These are phyloP conservation scores for Dictyophora rubrovolvata DNA, from an alignment of 768 basidiomycete genomes.

Conservation along the genomic window DNA sequence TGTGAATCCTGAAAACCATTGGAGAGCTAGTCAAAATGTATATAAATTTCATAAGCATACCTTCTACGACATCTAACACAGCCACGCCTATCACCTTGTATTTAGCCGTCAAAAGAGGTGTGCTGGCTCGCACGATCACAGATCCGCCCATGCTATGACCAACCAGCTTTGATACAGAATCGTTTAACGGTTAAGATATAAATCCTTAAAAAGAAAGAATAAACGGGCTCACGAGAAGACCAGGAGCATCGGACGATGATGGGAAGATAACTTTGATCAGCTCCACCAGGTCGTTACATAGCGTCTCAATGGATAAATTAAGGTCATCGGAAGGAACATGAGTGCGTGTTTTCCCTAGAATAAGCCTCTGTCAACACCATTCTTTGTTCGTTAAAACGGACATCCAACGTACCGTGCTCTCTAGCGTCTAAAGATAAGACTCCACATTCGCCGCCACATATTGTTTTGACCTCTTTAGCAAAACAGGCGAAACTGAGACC, in stretches of 20 bases:
- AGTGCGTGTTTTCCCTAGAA: constrained; percentile 54
- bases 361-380: neutral
- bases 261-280: constrained; percentile 64
- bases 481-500: constrained; percentile 85
- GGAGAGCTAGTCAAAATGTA: neutral
- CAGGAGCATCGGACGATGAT: constrained; percentile 50
- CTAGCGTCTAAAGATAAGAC: constrained; percentile 76
- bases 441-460: constrained; percentile 64
- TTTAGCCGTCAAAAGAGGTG: constrained; percentile 51
- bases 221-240: constrained; percentile 54
- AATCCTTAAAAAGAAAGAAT: neutral
- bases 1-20: constrained; percentile 57
- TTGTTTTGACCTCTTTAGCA: constrained; percentile 62
- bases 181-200: constrained; percentile 3
- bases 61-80: constrained; percentile 86
- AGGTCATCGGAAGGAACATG: constrained; percentile 29
- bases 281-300: constrained; percentile 65
- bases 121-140: constrained; percentile 65
- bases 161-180: constrained; percentile 42
- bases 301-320: constrained; percentile 62
- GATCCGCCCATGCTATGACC: constrained; percentile 98
- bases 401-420: constrained; percentile 63
- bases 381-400: neutral
- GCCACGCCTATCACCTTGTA: constrained; percentile 69
- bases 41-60: constrained; percentile 26